Conservation (phyloP, 441 rosid genomes). For the Isatis lusitanica region DNA sequence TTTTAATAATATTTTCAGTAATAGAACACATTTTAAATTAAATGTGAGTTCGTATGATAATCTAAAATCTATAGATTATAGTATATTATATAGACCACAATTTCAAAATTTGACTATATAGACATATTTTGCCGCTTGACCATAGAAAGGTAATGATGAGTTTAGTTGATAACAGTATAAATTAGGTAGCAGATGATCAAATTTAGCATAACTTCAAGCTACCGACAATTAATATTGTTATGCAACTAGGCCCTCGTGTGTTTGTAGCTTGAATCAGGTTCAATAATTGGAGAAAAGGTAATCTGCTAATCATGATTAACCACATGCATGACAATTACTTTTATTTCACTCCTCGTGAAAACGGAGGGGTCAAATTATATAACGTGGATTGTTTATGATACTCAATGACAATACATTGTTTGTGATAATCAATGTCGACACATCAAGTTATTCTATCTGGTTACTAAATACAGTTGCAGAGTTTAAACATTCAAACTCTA, state of each 20-base stretch:
- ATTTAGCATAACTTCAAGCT: conserved; percentile 20
- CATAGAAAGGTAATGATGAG: not conserved
- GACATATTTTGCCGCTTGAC: not conserved
- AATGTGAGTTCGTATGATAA: no score
- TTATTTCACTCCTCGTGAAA: conserved; percentile 23
- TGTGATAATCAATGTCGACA: not conserved
- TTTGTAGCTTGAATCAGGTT: conserved; percentile 7
- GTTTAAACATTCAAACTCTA: not conserved
- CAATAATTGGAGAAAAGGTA: conserved; percentile 20
- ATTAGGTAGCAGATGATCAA: conserved; percentile 15
- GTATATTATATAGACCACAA: not conserved
- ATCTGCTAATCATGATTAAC: conserved; percentile 14
- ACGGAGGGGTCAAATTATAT: not conserved
- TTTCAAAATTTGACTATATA: not conserved
- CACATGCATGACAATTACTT: conserved; percentile 29
- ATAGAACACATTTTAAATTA: no score
- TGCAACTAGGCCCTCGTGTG: conserved; percentile 18
- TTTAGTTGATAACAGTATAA: conserved; percentile 8
- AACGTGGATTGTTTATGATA: not conserved
- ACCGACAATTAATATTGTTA: conserved; percentile 23
- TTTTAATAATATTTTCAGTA: no score
- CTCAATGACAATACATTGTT: not conserved
- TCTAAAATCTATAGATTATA: no score
- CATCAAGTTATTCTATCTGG: no score
- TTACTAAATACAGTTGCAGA: no score